Conservation (phyloP, 306 rosid genomes). For the Inga oerstediana region DNA sequence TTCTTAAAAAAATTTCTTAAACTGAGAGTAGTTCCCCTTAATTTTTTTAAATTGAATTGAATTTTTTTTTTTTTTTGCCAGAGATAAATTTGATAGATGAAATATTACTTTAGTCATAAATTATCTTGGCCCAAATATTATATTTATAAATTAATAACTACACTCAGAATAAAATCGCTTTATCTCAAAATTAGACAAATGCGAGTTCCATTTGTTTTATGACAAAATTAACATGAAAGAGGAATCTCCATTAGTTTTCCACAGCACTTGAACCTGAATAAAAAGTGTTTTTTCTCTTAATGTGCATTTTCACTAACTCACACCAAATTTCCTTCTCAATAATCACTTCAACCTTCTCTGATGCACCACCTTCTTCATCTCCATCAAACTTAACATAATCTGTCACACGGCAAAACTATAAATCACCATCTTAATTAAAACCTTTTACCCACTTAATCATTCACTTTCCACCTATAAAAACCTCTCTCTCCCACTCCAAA, state of each 20-base stretch:
- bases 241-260: neutral
- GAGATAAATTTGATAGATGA: too few species aligned
- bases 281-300: neutral
- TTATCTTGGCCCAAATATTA: too few species aligned
- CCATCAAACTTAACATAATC: slow-evolving; percentile 28
- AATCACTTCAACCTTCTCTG: slow-evolving; percentile 9
- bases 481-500: neutral
- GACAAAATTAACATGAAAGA: too few species aligned
- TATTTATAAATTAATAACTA: too few species aligned
- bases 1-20: too few species aligned
- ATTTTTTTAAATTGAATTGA: too few species aligned
- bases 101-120: too few species aligned
- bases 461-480: slow-evolving; percentile 38
- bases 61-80: too few species aligned
- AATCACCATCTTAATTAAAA: neutral
- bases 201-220: too few species aligned
- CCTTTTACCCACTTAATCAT: neutral
- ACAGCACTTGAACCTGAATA: neutral
- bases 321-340: neutral
- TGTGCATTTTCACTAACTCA: neutral
- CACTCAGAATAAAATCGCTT: too few species aligned
- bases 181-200: too few species aligned
- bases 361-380: slow-evolving; percentile 36
- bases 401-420: neutral
- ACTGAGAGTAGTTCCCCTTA: too few species aligned